These are phyloP conservation scores for Teunomyces aglyptinius DNA, from an alignment of 805 yeast genomes.

Conservation along the genomic window DNA sequence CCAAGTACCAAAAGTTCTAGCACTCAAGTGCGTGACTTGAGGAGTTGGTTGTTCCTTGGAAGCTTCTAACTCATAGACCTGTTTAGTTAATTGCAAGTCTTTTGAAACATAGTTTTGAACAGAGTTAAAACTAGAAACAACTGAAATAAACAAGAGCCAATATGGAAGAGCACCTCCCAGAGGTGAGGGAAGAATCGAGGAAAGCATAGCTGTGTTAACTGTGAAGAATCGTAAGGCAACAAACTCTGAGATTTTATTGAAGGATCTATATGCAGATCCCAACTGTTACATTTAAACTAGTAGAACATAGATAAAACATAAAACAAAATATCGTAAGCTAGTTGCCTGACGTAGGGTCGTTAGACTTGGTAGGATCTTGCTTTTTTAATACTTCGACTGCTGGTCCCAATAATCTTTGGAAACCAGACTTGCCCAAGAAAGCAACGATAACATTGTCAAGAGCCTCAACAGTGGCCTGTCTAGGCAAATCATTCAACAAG, in stretches of 20 bases:
- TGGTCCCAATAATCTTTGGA: slow-evolving; percentile 91
- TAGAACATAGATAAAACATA: slow-evolving; percentile 2
- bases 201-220: slow-evolving; percentile 1
- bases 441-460: slow-evolving; percentile 76
- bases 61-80: slow-evolving; percentile 59
- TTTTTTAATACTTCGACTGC: slow-evolving; percentile 84
- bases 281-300: not conserved
- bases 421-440: slow-evolving; percentile 88
- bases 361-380: slow-evolving; percentile 69
- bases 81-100: slow-evolving; percentile 70
- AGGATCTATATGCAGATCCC: not conserved
- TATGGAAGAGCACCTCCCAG: slow-evolving; percentile 33
- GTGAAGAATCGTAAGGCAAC: not conserved
- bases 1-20: slow-evolving; percentile 99
- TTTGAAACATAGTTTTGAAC: slow-evolving; percentile 73
- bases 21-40: slow-evolving; percentile 57
- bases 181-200: slow-evolving; percentile 10
- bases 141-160: slow-evolving; percentile 56
- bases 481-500: slow-evolving; percentile 81
- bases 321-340: slow-evolving; percentile 4
- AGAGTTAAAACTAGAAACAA: slow-evolving; percentile 90
- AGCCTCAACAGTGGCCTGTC: slow-evolving; percentile 91
- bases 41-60: slow-evolving; percentile 23
- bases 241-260: not conserved
- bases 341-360: slow-evolving; percentile 1